phyloP scores from a whole-genome alignment of 306 rosid genomes.

The Vicia faba region DNA sequence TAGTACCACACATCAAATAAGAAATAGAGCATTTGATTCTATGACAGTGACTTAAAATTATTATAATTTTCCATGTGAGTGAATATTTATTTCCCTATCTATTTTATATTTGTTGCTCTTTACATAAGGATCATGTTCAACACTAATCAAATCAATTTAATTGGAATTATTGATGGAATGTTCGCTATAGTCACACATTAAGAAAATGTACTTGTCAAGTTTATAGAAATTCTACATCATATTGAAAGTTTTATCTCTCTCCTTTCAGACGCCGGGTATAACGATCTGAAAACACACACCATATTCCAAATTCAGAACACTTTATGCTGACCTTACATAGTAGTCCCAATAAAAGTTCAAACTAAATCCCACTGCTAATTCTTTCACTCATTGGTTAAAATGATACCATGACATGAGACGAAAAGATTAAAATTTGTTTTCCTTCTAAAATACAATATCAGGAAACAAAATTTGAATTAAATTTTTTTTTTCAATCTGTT shows the following conservation, averaged over 20 bases:
- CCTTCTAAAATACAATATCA: neutral
- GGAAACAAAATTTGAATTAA: no score
- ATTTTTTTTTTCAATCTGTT: no score
- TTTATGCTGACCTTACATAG: neutral
- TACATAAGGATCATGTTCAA: conserved; percentile 26
- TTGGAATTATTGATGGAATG: conserved; percentile 18
- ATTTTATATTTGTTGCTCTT: neutral
- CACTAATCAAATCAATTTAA: neutral
- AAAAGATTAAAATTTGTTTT: neutral
- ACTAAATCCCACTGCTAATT: no score
- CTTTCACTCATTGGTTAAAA: no score
- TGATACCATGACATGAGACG: no score
- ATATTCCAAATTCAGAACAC: conserved; percentile 1
- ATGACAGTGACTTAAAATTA: neutral
- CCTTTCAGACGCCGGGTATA: conserved; percentile 12
- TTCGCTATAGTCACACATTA: neutral
- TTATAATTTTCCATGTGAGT: neutral
- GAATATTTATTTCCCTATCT: neutral
- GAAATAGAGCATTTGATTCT: conserved; percentile 37
- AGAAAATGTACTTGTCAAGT: neutral
- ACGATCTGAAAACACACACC: conserved; percentile 25
- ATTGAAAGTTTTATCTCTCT: conserved; percentile 16
- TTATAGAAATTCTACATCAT: conserved; percentile 1
- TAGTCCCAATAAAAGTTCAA: neutral
- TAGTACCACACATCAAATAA: conserved; percentile 8